Evolutionary conservation across 805 yeast genomes (phyloP), one percentile per base, ranked within the genome.

Genomic region (Wickerhamomyces silvicola): DNA sequence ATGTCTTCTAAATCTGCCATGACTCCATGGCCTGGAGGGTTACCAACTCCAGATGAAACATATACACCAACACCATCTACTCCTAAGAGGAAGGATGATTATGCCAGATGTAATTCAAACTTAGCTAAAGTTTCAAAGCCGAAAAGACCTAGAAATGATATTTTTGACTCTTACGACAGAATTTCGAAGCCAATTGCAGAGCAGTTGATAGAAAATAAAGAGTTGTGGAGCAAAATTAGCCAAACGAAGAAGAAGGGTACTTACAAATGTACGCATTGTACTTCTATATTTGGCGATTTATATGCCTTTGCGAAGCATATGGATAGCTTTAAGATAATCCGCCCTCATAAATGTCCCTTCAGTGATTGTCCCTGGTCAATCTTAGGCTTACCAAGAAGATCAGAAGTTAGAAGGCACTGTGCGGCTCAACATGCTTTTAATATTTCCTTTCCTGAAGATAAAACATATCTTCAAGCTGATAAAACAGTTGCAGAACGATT

Each of bases 321-420:
- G 38, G 77, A 72, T 43, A 56, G 57, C 26, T 52, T 36, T 35
- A 47, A 60, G 21, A 52, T 66, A 10, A 47, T 43, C 10, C 51
- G 76, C 27, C 58, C 57, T 10, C 62, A 51, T 47, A 68, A 66
- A 31, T 72, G 77, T 37, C 71, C 70, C 2, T 58, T 64, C 31
- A 42, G 48, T 13, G 54, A 59, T 13, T 71, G 77, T 43, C 68
- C 70, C 3, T 72, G 74, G 68, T 60, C 62, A 22, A 54, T 68
- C 4, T 45, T 71, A 11, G 77, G 77, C 0, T 47, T 72, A 18
- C 69, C 72, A 9, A 59, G 74, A 24, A 48, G 64, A 21, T 66
- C 69, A 3, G 77, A 71, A 41, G 56, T 71, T 21, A 57, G 64
- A 39, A 57, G 78, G 40, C 77, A 72, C 37, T 65, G 72, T 44